Evolutionary conservation across 75 land plant genomes (phyloP).

Genomic region (Pinus tabuliformis): DNA sequence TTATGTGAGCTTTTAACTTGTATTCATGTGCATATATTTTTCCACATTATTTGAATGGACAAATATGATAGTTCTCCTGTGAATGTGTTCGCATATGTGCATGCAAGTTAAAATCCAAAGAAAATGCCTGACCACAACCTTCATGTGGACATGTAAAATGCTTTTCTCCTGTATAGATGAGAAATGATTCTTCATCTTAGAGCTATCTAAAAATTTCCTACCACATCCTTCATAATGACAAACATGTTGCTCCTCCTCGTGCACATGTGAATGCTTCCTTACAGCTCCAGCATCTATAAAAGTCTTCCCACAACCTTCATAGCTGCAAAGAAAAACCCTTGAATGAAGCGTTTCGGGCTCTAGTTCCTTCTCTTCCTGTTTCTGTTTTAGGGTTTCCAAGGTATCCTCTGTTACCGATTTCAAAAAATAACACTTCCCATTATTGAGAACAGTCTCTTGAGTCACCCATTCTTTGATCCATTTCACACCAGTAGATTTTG

Average conservation of each 20-base stretch:
- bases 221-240: conserved; percentile 93
- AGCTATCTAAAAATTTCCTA: conserved; percentile 96
- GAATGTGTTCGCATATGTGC: conserved; percentile 98
- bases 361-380: no score
- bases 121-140: conserved; percentile 99
- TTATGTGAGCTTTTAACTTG: conserved; percentile 22
- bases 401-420: no score
- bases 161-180: conserved; percentile 94
- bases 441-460: no score
- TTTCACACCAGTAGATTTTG: no score
- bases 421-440: no score
- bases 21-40: conserved; percentile 97
- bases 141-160: conserved; percentile 81
- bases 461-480: no score
- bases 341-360: conserved; percentile 72
- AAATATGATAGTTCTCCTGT: conserved; percentile 92
- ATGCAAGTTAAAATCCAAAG: conserved; percentile 92
- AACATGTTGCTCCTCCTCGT: conserved; percentile 76
- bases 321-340: conserved; percentile 84
- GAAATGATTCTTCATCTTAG: conserved; percentile 93
- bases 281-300: conserved; percentile 73
- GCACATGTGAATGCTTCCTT: conserved; percentile 30
- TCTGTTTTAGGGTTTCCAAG: no score
- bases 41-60: conserved; percentile 89
- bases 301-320: conserved; percentile 92